Base-by-base conservation (phyloP, 73 alveolate species). In the Paraurostyla sp. region DNA sequence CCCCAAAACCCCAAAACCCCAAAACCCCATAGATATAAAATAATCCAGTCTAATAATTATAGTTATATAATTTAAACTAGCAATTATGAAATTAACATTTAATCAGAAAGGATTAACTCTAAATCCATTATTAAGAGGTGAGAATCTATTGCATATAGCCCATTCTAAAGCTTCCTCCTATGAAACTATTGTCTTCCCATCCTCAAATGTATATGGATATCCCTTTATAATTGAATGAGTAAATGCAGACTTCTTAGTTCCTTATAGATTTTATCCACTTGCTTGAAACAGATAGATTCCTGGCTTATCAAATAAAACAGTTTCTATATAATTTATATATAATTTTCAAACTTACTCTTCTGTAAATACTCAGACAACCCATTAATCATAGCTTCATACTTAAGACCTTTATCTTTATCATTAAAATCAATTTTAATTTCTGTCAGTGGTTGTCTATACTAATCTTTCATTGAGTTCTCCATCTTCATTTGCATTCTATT, bases 81-180 rank as follows among this genome's bases (percentile, higher is more conserved):
- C n/a, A 45, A 45, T 45, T 45, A 11, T 45, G 56, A 45, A 45
- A 11, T 45, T 45, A 16, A 45, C 56, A n/a, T n/a, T 45, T 45
- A 9, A 43, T 91, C 87, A 91, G 57, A 38, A 91, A 20, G 96
- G 96, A 62, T 91, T 91, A 46, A 92, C 38, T 40, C 92, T 80
- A 29, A 29, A 50, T 33, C 97, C 97, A 71, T 87, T 90, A 45
- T 32, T 51, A 1, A 92, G 87, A 9, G 94, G 95, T 3, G 95
- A 88, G 71, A 92, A 76, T 15, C 91, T 73, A 51, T 80, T 78
- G 71, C 87, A 83, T 22, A 56, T 52, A 0, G 94, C 90, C 92
- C 93, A 91, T 45, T 84, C 87, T 4, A 91, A 43, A 4, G 96
- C 96, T 48, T 91, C 96, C 25, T 88, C 88, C 0, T 88, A 73